Percentiles rank a stretch among this genome's conserved stretches.
phyloP scores from a whole-genome alignment of 331 rosid species.

The Pyrus hybrid region DNA sequence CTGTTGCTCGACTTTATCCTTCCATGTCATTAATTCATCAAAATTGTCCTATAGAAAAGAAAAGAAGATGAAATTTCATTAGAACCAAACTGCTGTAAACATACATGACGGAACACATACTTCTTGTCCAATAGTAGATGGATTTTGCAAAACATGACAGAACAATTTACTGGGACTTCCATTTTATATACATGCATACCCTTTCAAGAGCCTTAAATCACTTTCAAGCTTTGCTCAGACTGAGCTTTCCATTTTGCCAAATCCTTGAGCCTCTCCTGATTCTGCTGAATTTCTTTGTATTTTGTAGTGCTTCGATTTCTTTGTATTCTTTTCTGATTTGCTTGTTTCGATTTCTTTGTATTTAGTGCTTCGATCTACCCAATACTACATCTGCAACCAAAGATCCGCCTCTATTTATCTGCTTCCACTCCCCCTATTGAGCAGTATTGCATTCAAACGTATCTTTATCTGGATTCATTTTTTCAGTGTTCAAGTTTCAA shows the following conservation, averaged over 20 bases:
- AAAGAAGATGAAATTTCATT: background rate
- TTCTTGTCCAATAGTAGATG: background rate
- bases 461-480: too few relatives aligned
- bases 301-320: too few relatives aligned
- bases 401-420: too few relatives aligned
- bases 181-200: constrained; percentile 53
- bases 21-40: constrained; percentile 61
- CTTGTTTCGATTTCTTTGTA: too few relatives aligned
- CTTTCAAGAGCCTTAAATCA: constrained; percentile 55
- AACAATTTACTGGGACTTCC: background rate
- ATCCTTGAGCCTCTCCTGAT: constrained; percentile 49
- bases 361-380: too few relatives aligned
- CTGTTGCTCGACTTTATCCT: constrained; percentile 62
- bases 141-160: background rate
- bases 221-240: constrained; percentile 49
- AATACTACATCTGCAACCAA: too few relatives aligned
- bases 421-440: too few relatives aligned
- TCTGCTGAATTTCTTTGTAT: too few relatives aligned
- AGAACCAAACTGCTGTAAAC: constrained; percentile 1
- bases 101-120: background rate
- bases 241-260: constrained; percentile 54
- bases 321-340: too few relatives aligned
- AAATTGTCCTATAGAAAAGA: constrained; percentile 50
- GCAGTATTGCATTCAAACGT: too few relatives aligned
- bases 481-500: too few relatives aligned